phyloP scores from a whole-genome alignment of 345 rosid genomes.

The Balakata baccata region DNA sequence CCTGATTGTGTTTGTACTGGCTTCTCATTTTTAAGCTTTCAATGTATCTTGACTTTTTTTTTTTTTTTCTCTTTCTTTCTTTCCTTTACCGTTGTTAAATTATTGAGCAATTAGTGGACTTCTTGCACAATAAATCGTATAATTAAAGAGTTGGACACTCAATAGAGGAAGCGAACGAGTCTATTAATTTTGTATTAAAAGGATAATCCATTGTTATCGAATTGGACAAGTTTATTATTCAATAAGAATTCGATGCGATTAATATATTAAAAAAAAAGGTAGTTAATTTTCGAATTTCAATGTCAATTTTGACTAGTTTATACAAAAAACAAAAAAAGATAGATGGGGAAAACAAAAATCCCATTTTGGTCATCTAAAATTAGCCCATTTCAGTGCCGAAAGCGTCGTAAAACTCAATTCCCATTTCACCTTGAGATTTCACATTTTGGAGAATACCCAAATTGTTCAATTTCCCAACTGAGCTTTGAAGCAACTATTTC shows the following conservation, averaged over 20 bases:
- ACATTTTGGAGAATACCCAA: slow-evolving; percentile 40
- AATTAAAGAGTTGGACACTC: no score
- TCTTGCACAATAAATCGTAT: no score
- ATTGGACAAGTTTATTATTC: no score
- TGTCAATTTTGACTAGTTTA: slow-evolving; percentile 9
- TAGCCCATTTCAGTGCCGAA: slow-evolving; percentile 14
- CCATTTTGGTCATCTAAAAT: slow-evolving; percentile 29
- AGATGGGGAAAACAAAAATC: neutral
- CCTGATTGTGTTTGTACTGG: neutral
- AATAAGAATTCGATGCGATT: no score
- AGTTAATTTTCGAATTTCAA: neutral
- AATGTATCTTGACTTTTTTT: neutral
- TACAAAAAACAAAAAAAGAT: neutral
- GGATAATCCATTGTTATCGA: no score
- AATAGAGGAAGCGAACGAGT: no score
- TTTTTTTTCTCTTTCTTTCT: no score
- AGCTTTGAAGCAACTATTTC: slow-evolving; percentile 71
- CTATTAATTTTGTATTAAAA: no score
- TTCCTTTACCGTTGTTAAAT: no score
- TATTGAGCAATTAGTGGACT: no score
- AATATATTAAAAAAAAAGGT: no score
- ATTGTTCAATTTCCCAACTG: slow-evolving; percentile 70
- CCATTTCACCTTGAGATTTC: slow-evolving; percentile 47
- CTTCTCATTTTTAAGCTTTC: neutral
- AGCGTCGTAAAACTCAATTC: neutral